A percentile compares a stretch with the other conserved stretches of the same genome.
phyloP scores from a whole-genome alignment of 2,329 filamentous ascomycete genomes.

The Dactylella cylindrospora region DNA sequence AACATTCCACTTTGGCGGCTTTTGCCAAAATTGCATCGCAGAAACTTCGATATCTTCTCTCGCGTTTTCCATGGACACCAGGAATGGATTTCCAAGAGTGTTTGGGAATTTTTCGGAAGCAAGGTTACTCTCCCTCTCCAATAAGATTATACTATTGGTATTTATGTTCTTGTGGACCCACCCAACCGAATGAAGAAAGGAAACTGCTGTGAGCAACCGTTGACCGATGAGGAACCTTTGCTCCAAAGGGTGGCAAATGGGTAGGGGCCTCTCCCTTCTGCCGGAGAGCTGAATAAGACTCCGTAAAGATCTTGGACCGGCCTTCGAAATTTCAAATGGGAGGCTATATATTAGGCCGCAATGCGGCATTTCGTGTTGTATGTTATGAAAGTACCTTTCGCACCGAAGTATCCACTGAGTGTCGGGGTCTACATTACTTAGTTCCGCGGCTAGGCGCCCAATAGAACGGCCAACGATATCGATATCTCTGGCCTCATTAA shows the following conservation, averaged over 20 bases:
- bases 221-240: background rate
- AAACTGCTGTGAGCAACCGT: background rate
- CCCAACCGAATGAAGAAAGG: constrained; percentile 2
- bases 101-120: constrained; percentile 1
- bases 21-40: background rate
- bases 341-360: constrained; percentile 5
- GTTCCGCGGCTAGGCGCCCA: constrained; percentile 1
- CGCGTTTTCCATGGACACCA: constrained; percentile 5
- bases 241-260: background rate
- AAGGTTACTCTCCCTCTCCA: background rate
- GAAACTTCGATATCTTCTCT: background rate
- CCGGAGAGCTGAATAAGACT: background rate
- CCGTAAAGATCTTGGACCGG: background rate
- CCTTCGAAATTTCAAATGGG: background rate
- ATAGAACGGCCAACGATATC: background rate
- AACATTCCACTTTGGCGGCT: background rate
- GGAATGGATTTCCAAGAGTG: background rate
- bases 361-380: background rate
- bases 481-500: background rate
- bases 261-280: background rate
- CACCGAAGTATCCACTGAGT: background rate
- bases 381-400: constrained; percentile 8
- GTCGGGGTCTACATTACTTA: background rate
- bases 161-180: constrained; percentile 8
- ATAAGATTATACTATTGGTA: background rate